These are phyloP conservation scores for Trematosphaeria pertusa DNA, from an alignment of 2,329 filamentous ascomycete genomes.

Conservation along the genomic window DNA sequence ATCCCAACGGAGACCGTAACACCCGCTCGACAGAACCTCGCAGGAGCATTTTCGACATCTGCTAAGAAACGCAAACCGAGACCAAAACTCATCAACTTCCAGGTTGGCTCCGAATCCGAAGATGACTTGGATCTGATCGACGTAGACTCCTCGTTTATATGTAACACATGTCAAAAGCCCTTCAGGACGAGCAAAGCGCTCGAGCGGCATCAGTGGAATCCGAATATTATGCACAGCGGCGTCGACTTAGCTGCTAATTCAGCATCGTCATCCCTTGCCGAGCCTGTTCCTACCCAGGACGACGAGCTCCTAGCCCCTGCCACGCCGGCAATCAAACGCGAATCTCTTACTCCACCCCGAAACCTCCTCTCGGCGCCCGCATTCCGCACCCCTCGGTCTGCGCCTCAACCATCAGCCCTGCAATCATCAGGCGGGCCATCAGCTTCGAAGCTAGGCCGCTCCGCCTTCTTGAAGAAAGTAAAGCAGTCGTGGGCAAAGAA, in stretches of 20 bases:
- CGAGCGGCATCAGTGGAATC: no score
- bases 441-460: constrained; percentile 16
- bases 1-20: not conserved
- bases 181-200: constrained; percentile 5
- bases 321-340: constrained; percentile 28
- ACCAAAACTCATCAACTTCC: constrained; percentile 6
- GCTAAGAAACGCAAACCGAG: constrained; percentile 3
- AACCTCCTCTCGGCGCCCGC: constrained; percentile 17
- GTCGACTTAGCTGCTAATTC: no score
- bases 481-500: constrained; percentile 33
- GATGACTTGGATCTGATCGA: constrained; percentile 13
- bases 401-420: constrained; percentile 3
- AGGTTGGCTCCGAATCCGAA: constrained; percentile 13
- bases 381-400: constrained; percentile 22
- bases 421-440: constrained; percentile 10
- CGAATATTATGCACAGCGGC: no score
- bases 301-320: constrained; percentile 8
- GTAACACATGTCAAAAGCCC: not conserved
- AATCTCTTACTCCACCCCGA: constrained; percentile 22
- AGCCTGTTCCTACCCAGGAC: constrained; percentile 3
- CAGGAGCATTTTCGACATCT: not conserved
- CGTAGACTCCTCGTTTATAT: constrained; percentile 2
- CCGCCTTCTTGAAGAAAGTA: constrained; percentile 24
- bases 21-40: not conserved
- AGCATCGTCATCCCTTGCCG: no score